Base-by-base conservation (phyloP, 2,329 filamentous ascomycete species). In the Diaporthe ampelina region DNA sequence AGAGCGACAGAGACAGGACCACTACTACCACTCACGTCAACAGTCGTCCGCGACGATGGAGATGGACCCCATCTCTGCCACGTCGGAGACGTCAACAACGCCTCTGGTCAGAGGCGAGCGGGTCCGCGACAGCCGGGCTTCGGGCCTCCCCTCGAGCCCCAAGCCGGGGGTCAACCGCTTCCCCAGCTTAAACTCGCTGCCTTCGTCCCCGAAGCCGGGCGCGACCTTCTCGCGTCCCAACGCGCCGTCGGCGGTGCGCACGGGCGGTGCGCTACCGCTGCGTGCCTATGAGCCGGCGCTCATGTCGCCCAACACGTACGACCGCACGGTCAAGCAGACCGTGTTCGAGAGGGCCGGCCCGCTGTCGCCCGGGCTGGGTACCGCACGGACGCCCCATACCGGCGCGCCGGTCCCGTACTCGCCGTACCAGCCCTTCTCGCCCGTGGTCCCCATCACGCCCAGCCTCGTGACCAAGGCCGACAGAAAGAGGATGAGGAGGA, bases 371-470 rank as follows among this genome's bases (percentile, higher is more conserved):
- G 82, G 83, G 26, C 40, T 76, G 72, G 63, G 70, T 3, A 83
- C 83, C 0, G 85, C 90, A 32, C 89, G 88, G 59, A 93, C 91
- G 3, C 94, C 93, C 0, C 89, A 86, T 81, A 91, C 88, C 1
- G 90, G 89, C 6, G 87, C 86, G 29, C 87, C 90, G 1, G 89
- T 92, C 29, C 94, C 94, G 1, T 95, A 95, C 82, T 91, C 90
- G 72, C 93, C 94, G 0, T 96, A 95, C 78, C 94, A 95, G 85
- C 94, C 94, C 0, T 94, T 92, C 80, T 93, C 92, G 9, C 93
- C 94, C 1, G 86, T 94, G 63, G 88, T 95, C 68, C 94, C 94
- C 1, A 90, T 95, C 65, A 95, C 94, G 40, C 93, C 94, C n/a
- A 91, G 90, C 26, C 84, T 96, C 61, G 91, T 94, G 21, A 94